Evolutionary conservation across 2,329 filamentous ascomycete genomes (phyloP).

Genomic region (Sordariomycetes sp.): DNA sequence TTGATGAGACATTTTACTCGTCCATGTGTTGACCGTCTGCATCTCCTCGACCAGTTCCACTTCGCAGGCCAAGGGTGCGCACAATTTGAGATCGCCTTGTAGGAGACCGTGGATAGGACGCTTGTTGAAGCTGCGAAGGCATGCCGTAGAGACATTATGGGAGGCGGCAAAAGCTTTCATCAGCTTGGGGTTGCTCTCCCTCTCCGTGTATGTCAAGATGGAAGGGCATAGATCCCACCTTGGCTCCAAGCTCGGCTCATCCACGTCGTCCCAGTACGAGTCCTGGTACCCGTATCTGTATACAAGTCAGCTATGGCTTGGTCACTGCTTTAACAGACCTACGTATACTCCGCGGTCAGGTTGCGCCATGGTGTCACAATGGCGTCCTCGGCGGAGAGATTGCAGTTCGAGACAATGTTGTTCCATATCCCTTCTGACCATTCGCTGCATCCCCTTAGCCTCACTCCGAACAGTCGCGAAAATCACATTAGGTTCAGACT

Average conservation of each 20-base stretch:
- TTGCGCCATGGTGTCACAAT: not conserved
- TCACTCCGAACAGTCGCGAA: not conserved
- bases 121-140: not conserved
- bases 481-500: not conserved
- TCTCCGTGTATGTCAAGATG: not conserved
- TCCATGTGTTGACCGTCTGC: not conserved
- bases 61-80: not conserved
- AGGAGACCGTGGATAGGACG: not conserved
- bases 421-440: not conserved
- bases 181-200: not conserved
- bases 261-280: not conserved
- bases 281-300: not conserved
- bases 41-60: not conserved
- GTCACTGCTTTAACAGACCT: not conserved
- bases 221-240: not conserved
- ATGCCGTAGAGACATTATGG: no score
- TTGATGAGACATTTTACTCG: not conserved
- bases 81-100: not conserved
- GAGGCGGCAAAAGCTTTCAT: not conserved
- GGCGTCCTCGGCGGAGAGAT: not conserved
- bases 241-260: not conserved
- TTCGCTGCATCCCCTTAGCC: not conserved
- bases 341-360: not conserved
- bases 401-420: not conserved
- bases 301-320: not conserved